phyloP scores from a whole-genome alignment of 2,329 filamentous ascomycete genomes.

The Aspergillus fischeri region DNA sequence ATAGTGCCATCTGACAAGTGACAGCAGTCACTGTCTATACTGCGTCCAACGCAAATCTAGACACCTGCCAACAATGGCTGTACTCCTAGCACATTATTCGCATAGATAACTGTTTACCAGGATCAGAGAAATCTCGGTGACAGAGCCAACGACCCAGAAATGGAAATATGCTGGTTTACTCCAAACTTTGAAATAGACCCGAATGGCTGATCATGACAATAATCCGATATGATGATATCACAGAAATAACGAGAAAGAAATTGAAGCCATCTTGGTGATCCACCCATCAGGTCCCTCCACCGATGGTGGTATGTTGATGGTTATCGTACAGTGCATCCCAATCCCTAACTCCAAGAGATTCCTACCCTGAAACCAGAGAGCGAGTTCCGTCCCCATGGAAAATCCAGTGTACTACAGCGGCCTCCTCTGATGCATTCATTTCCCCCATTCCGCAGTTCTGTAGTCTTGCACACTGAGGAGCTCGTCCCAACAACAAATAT shows the following conservation, averaged over 20 bases:
- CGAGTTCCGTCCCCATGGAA: slow-evolving; percentile 7
- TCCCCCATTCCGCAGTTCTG: not conserved
- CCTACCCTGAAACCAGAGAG: slow-evolving; percentile 16
- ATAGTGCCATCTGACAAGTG: not conserved
- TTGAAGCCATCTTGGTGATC: slow-evolving; percentile 7
- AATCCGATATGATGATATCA: slow-evolving; percentile 15
- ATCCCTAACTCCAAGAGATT: slow-evolving; percentile 28
- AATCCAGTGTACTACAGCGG: not conserved
- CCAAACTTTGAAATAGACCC: not conserved
- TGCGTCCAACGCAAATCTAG: not conserved
- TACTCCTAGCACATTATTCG: not conserved
- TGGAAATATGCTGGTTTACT: not conserved
- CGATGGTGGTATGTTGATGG: slow-evolving; percentile 17
- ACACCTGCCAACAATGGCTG: not conserved
- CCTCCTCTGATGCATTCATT: not conserved
- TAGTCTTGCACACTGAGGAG: not conserved
- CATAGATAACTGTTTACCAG: not conserved
- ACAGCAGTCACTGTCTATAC: not conserved
- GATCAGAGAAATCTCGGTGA: not conserved
- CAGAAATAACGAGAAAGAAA: slow-evolving; percentile 10
- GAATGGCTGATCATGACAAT: not conserved
- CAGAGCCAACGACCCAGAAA: not conserved
- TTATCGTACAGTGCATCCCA: slow-evolving; percentile 33
- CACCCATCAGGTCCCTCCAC: slow-evolving; percentile 17
- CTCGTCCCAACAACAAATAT: not conserved